Conservation (phyloP, 345 rosid species). For the Microthlaspi erraticum region DNA sequence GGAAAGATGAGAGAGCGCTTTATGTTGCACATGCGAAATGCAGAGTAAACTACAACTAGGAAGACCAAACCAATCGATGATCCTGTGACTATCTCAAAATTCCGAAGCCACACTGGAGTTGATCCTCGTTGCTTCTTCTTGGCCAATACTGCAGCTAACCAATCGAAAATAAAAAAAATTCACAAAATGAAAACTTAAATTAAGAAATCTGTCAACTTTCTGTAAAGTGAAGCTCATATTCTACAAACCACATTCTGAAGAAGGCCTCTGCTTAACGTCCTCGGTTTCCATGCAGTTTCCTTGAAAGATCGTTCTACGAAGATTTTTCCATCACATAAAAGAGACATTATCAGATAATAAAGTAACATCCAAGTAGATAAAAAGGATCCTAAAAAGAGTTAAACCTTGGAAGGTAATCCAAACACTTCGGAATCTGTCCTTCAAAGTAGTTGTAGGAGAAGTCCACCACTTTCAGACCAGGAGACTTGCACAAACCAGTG, state of each 20-base stretch:
- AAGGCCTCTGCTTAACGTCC: slow-evolving; percentile 73
- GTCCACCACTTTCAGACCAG: slow-evolving; percentile 71
- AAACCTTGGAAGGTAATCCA: slow-evolving; percentile 82
- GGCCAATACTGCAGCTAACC: slow-evolving; percentile 47
- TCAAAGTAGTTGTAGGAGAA: slow-evolving; percentile 84
- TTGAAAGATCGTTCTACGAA: slow-evolving; percentile 77
- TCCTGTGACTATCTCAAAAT: slow-evolving; percentile 84
- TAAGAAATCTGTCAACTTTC: background rate
- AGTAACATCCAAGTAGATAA: background rate
- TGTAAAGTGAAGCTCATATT: slow-evolving; percentile 7
- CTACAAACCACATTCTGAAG: slow-evolving; percentile 69
- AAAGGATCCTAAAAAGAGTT: slow-evolving; percentile 1
- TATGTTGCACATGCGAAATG: slow-evolving; percentile 63
- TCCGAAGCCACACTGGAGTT: slow-evolving; percentile 77
- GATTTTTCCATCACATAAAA: slow-evolving; percentile 5
- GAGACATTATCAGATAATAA: background rate
- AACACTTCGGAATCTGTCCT: slow-evolving; percentile 84
- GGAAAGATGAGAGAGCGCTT: slow-evolving; percentile 80
- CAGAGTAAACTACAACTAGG: slow-evolving; percentile 61
- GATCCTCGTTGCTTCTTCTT: slow-evolving; percentile 53
- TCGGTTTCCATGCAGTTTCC: slow-evolving; percentile 80
- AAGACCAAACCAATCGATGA: slow-evolving; percentile 70
- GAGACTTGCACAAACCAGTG: slow-evolving; percentile 73
- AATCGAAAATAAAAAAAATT: slow-evolving; percentile 6
- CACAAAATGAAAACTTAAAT: background rate